Base-by-base conservation (phyloP, 1,139 yeast genomes). In the Saccharomyces hybrid region DNA sequence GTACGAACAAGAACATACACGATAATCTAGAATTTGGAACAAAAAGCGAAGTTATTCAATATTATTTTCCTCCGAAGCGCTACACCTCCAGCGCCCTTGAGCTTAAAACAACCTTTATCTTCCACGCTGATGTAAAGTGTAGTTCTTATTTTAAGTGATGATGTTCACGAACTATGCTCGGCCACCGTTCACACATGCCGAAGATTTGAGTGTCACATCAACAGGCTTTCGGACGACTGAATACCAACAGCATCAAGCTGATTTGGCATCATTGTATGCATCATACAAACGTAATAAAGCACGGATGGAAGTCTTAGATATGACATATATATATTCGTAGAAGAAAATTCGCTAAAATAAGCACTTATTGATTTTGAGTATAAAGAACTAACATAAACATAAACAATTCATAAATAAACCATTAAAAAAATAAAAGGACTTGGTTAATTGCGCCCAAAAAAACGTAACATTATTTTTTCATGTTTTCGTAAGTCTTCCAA, bases 401-500 rank as follows among this genome's bases (percentile, higher is more conserved):
- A 20, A 38, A 34, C 32, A 29, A 29, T 29, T 29, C 32, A 29
- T 29, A 38, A 38, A 20, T 38, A 38, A 8, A 13, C 20, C 44
- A 20, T 20, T 9, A 38, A 38, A 9, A 23, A 16, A 14, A 31
- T 34, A 26, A 8, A 38, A 14, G 38, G 38, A n/a, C 16, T 32
- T 5, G 8, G 13, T 29, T 5, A 5, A 29, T 29, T 29, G n/a
- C 38, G 7, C 8, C 16, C 16, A 32, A 32, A 13, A 8, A 32
- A 8, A 32, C 8, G 8, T n/a, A 6, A 3, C 8, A 16, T 25
- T 41, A 29, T 31, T 26, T 7, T 25, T 46, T 41, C 47, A 14
- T 29, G 41, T 32, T 29, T 16, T 16, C 50, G 31, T 48, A 26
- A 13, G 56, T 32, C 14, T 57, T 49, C 56, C 59, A 53, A 27